Evolutionary conservation across 1,139 yeast species (phyloP), one percentile per base, ranked within the genome.

Genomic region (Chernovozyma sophiae-reginae): DNA sequence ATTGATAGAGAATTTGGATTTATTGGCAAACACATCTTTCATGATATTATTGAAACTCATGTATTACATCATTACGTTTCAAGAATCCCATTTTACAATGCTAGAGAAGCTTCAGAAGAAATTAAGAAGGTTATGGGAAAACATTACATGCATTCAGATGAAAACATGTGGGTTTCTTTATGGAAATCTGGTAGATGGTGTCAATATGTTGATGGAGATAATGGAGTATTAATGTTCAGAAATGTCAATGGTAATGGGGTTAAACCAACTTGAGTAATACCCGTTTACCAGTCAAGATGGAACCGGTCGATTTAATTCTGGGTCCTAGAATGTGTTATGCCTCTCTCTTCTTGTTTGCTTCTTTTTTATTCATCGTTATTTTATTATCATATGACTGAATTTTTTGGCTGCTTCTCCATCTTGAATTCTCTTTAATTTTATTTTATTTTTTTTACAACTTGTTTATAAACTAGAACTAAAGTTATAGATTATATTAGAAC

Each of bases 1-100:
- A 74, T 77, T 43, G 83, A 77, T 52, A 65, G 83, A 56, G 68
- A 77, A 47, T 76, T 74, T 52, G 82, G 82, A n/a, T 74, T 75
- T 48, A 58, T 74, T 40, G 83, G 82, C 42, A 62, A 66, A 52
- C 66, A 70, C 59, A 65, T 76, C 47, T 76, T 77, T 73, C 83
- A 77, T 51, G 82, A 77, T 51, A 77, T 77, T 47, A 77, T 77
- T 48, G 83, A 77, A 55, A 77, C 83, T 34, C 83, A 77, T 49
- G 82, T 77, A 32, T 65, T 76, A 49, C 83, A 77, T 55, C 83
- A 77, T 54, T 77, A 74, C 47, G 77, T 72, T 40, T 74, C 81
- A 8, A 65, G 83, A 60, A 77, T 77, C 45, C 83, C 83, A 34
- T 77, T 77, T 55, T 77, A 77, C 59, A 74, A 77, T 44, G 82